These are phyloP conservation scores for Microdochium bolleyi DNA, from an alignment of 2,329 filamentous ascomycete species.

Conservation along the genomic window DNA sequence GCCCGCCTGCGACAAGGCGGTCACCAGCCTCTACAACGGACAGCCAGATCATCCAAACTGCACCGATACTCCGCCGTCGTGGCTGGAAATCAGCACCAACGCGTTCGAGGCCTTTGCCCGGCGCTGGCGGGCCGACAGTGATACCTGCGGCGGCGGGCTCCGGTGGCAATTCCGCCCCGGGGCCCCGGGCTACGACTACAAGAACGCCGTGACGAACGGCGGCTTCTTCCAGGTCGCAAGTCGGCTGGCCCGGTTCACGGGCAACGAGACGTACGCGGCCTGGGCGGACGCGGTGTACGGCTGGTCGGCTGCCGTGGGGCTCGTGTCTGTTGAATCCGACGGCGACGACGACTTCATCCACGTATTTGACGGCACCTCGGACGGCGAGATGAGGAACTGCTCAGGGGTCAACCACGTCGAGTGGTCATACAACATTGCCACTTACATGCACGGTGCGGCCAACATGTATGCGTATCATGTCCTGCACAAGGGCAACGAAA, in stretches of 20 bases:
- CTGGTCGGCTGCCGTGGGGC: slow-evolving; percentile 27
- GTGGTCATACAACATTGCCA: slow-evolving; percentile 36
- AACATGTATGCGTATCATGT: slow-evolving; percentile 31
- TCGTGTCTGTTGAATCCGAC: slow-evolving; percentile 24
- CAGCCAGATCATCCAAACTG: slow-evolving; percentile 4
- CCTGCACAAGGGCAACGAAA: slow-evolving; percentile 11
- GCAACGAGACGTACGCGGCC: slow-evolving; percentile 46
- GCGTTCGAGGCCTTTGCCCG: slow-evolving; percentile 42
- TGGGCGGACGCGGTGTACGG: slow-evolving; percentile 49
- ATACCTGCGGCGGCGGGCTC: slow-evolving; percentile 43
- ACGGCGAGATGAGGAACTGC: slow-evolving; percentile 21
- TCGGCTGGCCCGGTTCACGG: slow-evolving; percentile 48
- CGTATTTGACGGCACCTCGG: slow-evolving; percentile 29
- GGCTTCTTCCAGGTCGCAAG: slow-evolving; percentile 30
- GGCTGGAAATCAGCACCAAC: slow-evolving; percentile 40
- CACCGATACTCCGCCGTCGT: slow-evolving; percentile 25
- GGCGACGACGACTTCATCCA: slow-evolving; percentile 15
- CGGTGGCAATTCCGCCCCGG: slow-evolving; percentile 53
- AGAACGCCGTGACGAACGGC: slow-evolving; percentile 26
- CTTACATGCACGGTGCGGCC: slow-evolving; percentile 28
- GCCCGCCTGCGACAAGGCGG: background rate
- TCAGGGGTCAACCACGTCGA: slow-evolving; percentile 17
- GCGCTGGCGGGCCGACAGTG: slow-evolving; percentile 42
- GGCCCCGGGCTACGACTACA: slow-evolving; percentile 53
- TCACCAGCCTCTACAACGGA: background rate